Conservation (phyloP, 331 rosid genomes). For the Malus hybrid region DNA sequence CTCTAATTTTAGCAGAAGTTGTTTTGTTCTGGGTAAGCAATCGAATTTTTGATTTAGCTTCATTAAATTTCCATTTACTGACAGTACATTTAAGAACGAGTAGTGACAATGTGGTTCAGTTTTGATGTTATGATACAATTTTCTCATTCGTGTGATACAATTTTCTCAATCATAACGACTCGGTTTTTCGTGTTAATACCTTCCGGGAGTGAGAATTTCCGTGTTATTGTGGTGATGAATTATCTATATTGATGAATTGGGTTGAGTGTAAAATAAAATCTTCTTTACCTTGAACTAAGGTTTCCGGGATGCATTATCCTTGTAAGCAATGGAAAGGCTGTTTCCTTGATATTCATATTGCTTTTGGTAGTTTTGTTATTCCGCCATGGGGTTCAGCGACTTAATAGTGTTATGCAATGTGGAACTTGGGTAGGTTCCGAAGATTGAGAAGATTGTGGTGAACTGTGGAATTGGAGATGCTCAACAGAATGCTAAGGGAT, state of each 20-base stretch:
- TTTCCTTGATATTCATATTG: neutral
- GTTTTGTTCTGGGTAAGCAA: neutral
- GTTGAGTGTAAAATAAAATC: neutral
- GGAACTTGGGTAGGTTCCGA: slow-evolving; percentile 62
- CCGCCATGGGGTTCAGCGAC: neutral
- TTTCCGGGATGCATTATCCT: neutral
- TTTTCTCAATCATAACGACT: neutral
- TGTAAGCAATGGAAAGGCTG: neutral
- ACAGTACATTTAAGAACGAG: too few species aligned
- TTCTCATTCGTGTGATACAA: neutral
- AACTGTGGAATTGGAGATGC: slow-evolving; percentile 98
- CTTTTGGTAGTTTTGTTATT: neutral
- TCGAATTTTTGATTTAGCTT: neutral
- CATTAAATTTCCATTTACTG: neutral
- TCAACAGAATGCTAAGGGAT: slow-evolving; percentile 88
- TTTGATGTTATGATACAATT: neutral
- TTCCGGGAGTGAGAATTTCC: neutral
- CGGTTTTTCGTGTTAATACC: neutral
- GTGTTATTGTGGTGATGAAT: neutral
- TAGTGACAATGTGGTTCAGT: neutral
- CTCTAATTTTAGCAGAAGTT: slow-evolving; percentile 1
- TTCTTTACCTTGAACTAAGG: neutral
- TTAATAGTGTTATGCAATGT: slow-evolving; percentile 9
- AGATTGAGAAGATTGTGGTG: slow-evolving; percentile 82
- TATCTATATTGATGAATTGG: neutral